These are phyloP conservation scores for Jatropha multifida DNA, from an alignment of 441 rosid genomes.

Conservation along the genomic window DNA sequence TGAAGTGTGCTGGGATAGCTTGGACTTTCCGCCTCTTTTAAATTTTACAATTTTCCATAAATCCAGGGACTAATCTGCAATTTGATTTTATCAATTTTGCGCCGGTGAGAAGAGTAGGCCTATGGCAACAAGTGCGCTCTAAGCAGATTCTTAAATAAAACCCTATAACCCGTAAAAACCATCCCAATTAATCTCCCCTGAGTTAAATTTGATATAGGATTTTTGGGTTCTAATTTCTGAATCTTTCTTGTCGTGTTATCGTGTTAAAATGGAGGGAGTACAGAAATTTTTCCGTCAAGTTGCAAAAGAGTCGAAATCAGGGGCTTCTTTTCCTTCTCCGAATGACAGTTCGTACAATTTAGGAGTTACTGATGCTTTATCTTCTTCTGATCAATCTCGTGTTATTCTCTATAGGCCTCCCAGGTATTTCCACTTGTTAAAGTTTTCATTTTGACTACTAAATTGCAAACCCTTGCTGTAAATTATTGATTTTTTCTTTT, in stretches of 20 bases:
- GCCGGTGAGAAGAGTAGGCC: too few relatives aligned
- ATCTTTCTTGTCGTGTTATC: background rate
- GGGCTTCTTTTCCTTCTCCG: conserved; percentile 34
- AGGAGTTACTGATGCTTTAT: conserved; percentile 34
- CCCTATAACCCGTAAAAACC: background rate
- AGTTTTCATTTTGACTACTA: background rate
- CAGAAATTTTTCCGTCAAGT: conserved; percentile 44
- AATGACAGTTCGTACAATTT: conserved; percentile 34
- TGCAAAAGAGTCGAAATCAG: conserved; percentile 40
- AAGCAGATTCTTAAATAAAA: background rate
- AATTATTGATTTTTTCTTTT: background rate
- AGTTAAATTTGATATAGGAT: too few relatives aligned
- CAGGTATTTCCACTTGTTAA: conserved; percentile 34
- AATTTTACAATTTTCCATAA: background rate
- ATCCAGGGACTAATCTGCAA: conserved; percentile 6
- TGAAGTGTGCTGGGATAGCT: background rate
- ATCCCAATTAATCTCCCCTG: background rate
- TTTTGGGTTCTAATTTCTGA: background rate
- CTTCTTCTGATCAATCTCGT: conserved; percentile 51
- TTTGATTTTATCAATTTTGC: background rate
- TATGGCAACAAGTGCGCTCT: too few relatives aligned
- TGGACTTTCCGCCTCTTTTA: too few relatives aligned
- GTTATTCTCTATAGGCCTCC: conserved; percentile 48
- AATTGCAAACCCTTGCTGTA: background rate
- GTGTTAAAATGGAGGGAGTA: conserved; percentile 53